These are phyloP conservation scores for Microbotryomycetes sp. DNA, from an alignment of 1,284 basidiomycete genomes.

Conservation along the genomic window DNA sequence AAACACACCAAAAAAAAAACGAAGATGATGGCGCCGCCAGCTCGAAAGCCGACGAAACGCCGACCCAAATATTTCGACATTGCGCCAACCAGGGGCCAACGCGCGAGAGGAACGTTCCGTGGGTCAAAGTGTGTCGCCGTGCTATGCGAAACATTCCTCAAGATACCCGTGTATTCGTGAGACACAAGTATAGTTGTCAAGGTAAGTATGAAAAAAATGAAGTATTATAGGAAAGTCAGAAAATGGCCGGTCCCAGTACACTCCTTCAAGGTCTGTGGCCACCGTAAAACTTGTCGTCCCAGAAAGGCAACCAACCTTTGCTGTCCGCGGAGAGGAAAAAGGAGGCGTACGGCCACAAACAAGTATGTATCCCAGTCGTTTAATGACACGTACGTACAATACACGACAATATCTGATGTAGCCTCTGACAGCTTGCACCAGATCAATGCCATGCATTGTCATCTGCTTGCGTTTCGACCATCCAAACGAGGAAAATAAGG, in stretches of 20 bases:
- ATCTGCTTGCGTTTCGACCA: too few species aligned
- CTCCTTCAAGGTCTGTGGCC: background rate
- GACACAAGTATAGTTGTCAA: background rate
- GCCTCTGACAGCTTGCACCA: too few species aligned
- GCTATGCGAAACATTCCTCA: slow-evolving; percentile 7
- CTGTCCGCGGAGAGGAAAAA: too few species aligned
- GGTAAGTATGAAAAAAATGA: slow-evolving; percentile 8
- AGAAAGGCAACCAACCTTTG: too few species aligned
- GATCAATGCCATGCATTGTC: too few species aligned
- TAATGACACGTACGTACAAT: too few species aligned
- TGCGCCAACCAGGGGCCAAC: slow-evolving; percentile 1
- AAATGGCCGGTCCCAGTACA: background rate
- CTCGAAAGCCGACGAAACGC: slow-evolving; percentile 2
- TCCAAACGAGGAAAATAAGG: too few species aligned
- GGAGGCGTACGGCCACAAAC: too few species aligned
- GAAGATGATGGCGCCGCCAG: background rate
- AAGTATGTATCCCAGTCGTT: too few species aligned
- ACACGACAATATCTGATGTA: too few species aligned
- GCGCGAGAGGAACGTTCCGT: background rate
- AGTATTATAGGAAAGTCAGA: background rate
- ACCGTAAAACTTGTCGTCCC: too few species aligned
- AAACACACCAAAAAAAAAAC: background rate
- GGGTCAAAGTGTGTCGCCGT: slow-evolving; percentile 9
- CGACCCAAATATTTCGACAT: background rate
- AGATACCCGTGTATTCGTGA: slow-evolving; percentile 1